Evolutionary conservation across 139 green algal genomes (phyloP), one percentile per base, ranked within the genome.

Genomic region (Eudorina sp.): DNA sequence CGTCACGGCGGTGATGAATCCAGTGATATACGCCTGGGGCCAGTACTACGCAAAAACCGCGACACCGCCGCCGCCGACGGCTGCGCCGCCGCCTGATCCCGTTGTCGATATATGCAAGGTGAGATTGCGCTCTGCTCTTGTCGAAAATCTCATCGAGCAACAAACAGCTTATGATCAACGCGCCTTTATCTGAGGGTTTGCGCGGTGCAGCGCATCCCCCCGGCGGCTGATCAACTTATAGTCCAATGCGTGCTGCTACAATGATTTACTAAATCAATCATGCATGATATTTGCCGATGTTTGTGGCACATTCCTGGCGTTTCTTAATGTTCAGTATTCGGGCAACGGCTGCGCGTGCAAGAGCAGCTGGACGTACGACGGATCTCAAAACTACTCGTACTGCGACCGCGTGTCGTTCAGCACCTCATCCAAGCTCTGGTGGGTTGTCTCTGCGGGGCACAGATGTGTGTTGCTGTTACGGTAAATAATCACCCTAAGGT

Each of bases 21-120:
- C 81, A 18, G 31, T 64, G n/a, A 60, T 87, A 43, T 87, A 87
- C 62, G n/a, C n/a, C 9, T 87, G 62, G 62, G 80, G 45, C 25
- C 81, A 78, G 81, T 78, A 78, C 43, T 66, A 66, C n/a, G 81
- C 81, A 11, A 23, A 41, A 19, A 77, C 11, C n/a, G 27, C 27
- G 3, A 8, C 7, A 0, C 45, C 41, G 0, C 81, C 62, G 43
- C 81, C 81, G 3, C 62, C 81, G 23, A 8, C 4, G n/a, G 27
- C 46, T n/a, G 53, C 62, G 45, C 46, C 81, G 43, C 62, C 62
- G 62, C 81, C 81, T 0, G 62, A 87, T 14, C 23, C 7, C 0
- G 55, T 75, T 11, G 74, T 23, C 38, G 46, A 85, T 38, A 36
- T 75, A 5, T 75, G 78, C 53, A 85, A 45, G 78, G 78, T 70